These are phyloP conservation scores for Aspergillus coremiiformis DNA, from an alignment of 495 filamentous ascomycete species.

Conservation along the genomic window DNA sequence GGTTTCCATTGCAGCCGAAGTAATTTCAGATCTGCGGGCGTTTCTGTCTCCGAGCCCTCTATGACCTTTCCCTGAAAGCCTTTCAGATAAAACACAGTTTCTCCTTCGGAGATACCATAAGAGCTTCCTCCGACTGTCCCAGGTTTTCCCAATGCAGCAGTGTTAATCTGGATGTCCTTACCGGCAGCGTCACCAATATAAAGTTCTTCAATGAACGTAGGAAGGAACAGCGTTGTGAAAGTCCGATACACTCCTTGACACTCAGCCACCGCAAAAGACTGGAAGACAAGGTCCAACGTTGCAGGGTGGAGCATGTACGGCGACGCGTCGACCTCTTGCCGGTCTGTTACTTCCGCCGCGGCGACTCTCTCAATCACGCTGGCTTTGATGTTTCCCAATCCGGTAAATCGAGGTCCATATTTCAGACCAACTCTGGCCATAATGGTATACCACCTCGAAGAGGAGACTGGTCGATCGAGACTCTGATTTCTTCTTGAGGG, in stretches of 20 bases:
- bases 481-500: too few species aligned
- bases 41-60: neutral
- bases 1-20: slow-evolving; percentile 12
- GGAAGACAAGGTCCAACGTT: neutral
- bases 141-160: too few species aligned
- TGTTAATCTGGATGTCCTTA: too few species aligned
- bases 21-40: too few species aligned
- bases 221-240: slow-evolving; percentile 3
- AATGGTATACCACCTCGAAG: neutral
- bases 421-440: neutral
- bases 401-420: slow-evolving; percentile 2
- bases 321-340: neutral
- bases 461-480: too few species aligned
- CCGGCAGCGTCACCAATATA: slow-evolving; percentile 16
- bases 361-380: neutral
- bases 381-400: neutral
- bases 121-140: too few species aligned
- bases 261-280: neutral
- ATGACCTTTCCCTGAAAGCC: too few species aligned
- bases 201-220: slow-evolving; percentile 26
- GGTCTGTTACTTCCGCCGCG: neutral
- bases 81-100: slow-evolving; percentile 8
- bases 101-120: slow-evolving; percentile 2
- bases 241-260: neutral
- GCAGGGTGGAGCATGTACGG: neutral